phyloP scores from a whole-genome alignment of 1,284 basidiomycete species.

The Thelephora terrestris region DNA sequence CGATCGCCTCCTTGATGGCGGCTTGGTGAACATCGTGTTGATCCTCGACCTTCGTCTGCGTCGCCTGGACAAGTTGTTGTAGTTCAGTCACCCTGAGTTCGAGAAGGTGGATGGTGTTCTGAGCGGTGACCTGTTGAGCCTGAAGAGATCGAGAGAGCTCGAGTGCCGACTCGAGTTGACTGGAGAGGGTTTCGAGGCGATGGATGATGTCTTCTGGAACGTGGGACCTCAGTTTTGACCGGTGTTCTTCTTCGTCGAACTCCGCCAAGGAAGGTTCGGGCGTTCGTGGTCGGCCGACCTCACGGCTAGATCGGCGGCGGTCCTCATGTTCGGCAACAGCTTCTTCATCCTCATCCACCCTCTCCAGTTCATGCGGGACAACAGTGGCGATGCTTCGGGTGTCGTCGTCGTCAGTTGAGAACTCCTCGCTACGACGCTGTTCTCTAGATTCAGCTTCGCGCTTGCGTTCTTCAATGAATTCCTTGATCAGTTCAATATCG shows the following conservation, averaged over 20 bases:
- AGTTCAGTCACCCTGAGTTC: slow-evolving; percentile 58
- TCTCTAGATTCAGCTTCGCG: slow-evolving; percentile 20
- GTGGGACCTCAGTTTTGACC: slow-evolving; percentile 1
- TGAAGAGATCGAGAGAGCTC: slow-evolving; percentile 68
- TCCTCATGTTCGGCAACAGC: slow-evolving; percentile 37
- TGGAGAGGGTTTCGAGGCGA: slow-evolving; percentile 63
- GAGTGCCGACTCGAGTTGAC: slow-evolving; percentile 72
- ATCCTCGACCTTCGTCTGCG: slow-evolving; percentile 30
- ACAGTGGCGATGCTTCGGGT: slow-evolving; percentile 52
- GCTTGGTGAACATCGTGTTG: slow-evolving; percentile 33
- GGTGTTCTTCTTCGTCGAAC: slow-evolving; percentile 28
- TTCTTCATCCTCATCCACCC: slow-evolving; percentile 66
- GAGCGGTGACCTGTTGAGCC: slow-evolving; percentile 70
- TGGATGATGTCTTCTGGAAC: slow-evolving; percentile 53
- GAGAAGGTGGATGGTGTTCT: slow-evolving; percentile 66
- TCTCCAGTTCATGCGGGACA: slow-evolving; percentile 57
- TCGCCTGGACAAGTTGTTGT: slow-evolving; percentile 44
- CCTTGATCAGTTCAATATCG: slow-evolving; percentile 66
- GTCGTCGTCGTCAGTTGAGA: slow-evolving; percentile 41
- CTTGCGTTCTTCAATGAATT: slow-evolving; percentile 56
- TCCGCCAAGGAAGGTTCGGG: slow-evolving; percentile 63
- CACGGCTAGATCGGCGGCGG: slow-evolving; percentile 41
- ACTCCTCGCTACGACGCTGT: slow-evolving; percentile 28
- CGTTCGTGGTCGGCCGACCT: slow-evolving; percentile 58
- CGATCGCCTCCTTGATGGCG: slow-evolving; percentile 14